These are phyloP conservation scores for Alloteropsis semialata DNA, from an alignment of 176 grass and related monocot species.

Conservation along the genomic window DNA sequence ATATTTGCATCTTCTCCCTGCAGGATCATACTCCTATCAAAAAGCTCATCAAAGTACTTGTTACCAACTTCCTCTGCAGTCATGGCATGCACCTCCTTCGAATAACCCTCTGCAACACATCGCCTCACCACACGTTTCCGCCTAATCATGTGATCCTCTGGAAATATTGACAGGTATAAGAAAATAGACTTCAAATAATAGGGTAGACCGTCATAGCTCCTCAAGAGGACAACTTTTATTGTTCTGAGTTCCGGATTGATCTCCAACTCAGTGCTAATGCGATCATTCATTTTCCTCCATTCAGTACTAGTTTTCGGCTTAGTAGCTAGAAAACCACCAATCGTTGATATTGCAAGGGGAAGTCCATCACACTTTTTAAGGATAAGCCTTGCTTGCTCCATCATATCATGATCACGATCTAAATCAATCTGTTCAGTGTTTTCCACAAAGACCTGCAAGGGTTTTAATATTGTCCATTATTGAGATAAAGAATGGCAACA, in stretches of 20 bases:
- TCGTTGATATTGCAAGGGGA: slow-evolving; percentile 38
- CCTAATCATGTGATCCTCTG: background rate
- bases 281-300: slow-evolving; percentile 24
- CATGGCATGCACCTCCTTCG: background rate
- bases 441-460: too few species aligned
- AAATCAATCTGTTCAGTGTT: too few species aligned
- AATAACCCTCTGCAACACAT: slow-evolving; percentile 42
- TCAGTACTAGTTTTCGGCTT: slow-evolving; percentile 21
- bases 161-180: slow-evolving; percentile 30
- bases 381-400: background rate
- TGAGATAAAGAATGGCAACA: too few species aligned
- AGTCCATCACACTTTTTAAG: slow-evolving; percentile 26
- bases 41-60: slow-evolving; percentile 22
- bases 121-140: slow-evolving; percentile 13
- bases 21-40: slow-evolving; percentile 29
- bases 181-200: slow-evolving; percentile 37
- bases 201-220: slow-evolving; percentile 41
- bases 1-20: background rate
- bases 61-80: background rate
- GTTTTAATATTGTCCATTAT: too few species aligned
- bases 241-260: background rate
- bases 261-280: background rate
- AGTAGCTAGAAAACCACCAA: slow-evolving; percentile 27
- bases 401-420: background rate
- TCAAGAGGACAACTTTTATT: background rate